Evolutionary conservation across 768 basidiomycete species (phyloP), one percentile per base, ranked within the genome.

Genomic region (Tulasnella sp.): DNA sequence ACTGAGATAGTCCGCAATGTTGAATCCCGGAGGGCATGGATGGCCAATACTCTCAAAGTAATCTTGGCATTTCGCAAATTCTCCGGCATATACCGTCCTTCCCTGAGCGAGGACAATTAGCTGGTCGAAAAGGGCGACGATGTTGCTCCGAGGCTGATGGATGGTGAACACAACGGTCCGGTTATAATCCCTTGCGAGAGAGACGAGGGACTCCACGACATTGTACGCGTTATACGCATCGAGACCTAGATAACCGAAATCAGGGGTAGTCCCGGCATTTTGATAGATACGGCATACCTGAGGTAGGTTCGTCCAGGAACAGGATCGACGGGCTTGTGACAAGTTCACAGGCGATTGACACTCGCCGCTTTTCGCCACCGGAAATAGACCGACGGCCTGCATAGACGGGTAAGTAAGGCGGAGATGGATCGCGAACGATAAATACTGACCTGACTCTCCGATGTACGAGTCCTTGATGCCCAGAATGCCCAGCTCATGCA

Each of bases 91-190:
- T 6, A 96, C 90, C 9, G 91, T 83, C 80, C 90, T 92, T 1
- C 97, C 97, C 71, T 88, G 87, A 0, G 93, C 93, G 22, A 99
- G 86, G 2, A 99, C 85, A 2, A 99, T 83, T 38, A 99, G 86
- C 78, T 96, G 91, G 81, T 99, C 97, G 79, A 99, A 99, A 15
- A 99, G 85, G 0, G 94, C 91, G 17, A 99, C 96, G 79, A 99
- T 99, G 83, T 98, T 98, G 82, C 94, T 96, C 71, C 97, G 91
- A 17, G 97, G 97, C 82, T 99, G 97, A 80, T 99, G 97, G 76
- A 99, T 99, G 0, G 97, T 99, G 85, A 99, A 97, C 76, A 99
- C 87, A 71, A 99, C 94, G 0, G 96, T 99, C 40, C 97, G 91
- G 79, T 96, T 94, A 83, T 95, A 99, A 79, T 91, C 89, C 37